Base-by-base conservation (phyloP, 192 early-diverging fungal genomes). In the Dispira parvispora region DNA sequence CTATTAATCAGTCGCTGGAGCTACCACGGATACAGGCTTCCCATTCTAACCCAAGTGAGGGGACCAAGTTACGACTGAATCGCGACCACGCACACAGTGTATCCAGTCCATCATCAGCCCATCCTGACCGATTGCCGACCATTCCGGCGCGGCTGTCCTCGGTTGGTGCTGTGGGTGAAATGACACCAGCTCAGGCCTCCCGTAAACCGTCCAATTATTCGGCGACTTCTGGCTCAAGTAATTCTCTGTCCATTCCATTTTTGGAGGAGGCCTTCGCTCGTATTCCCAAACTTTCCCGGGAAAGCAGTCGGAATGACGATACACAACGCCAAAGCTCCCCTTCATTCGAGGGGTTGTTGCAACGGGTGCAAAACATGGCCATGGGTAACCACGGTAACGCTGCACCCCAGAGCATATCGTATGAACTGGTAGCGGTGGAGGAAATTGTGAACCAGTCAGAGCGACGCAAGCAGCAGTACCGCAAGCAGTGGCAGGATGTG, bases 151-250 rank as follows among this genome's bases (percentile, higher is more conserved):
- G 53, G 53, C 16, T 14, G 3, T 55, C 53, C 18, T 55, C 53
- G 28, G 53, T 28, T 28, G 16, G 25, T 23, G n/a, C 2, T 50
- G 49, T 18, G n/a, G 8, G 23, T 8, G 49, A 23, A 20, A 23
- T 18, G 49, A 8, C 4, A 50, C 23, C 23, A 50, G 23, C 8
- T 50, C 49, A 50, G 3, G n/a, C 49, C 49, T 4, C 49, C 49
- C 53, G 53, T 21, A 55, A 55, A 55, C 3, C 53, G 25, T 55
- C 53, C 28, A 55, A 25, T 21, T 21, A 55, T 21, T 55, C 53
- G 18, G 16, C 8, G 21, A 23, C 47, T 9, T 16, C 16, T 16
- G 47, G 21, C 47, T 18, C n/a, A 8, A 4, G 23, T 50, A 23
- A 50, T 50, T 50, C 8, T 8, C 23, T 50, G 49, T 50, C 49